Conservation (phyloP, 2,329 filamentous ascomycete genomes). For the Pseudogymnoascus sp. region DNA sequence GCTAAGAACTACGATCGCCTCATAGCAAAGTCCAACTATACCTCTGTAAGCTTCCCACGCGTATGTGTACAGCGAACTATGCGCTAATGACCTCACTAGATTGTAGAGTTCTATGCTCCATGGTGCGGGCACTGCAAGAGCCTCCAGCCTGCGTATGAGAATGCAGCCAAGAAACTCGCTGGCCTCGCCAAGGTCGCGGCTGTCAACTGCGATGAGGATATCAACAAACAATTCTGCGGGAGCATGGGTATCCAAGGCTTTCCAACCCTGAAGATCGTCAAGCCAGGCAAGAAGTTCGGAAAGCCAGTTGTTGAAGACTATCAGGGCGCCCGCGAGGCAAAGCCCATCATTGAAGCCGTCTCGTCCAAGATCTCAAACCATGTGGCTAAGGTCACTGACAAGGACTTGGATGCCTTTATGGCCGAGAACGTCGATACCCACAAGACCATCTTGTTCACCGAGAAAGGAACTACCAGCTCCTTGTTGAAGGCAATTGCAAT, state of each 20-base stretch:
- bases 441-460: constrained; percentile 87
- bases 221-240: constrained; percentile 82
- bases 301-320: constrained; percentile 87
- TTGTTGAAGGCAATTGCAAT: constrained; percentile 79
- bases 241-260: constrained; percentile 87
- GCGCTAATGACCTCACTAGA: constrained; percentile 33
- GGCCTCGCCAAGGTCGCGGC: constrained; percentile 92
- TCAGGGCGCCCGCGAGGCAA: constrained; percentile 73
- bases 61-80: constrained; percentile 17
- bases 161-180: constrained; percentile 80
- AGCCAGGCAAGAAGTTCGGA: constrained; percentile 72
- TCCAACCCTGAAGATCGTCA: constrained; percentile 90
- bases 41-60: constrained; percentile 57
- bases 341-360: constrained; percentile 79
- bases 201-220: constrained; percentile 88
- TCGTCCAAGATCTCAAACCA: constrained; percentile 86
- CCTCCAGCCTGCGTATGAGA: constrained; percentile 92
- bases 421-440: constrained; percentile 57
- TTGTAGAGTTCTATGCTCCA: constrained; percentile 85
- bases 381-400: constrained; percentile 74
- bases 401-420: constrained; percentile 70
- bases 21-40: constrained; percentile 84
- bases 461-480: constrained; percentile 82
- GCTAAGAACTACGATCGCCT: constrained; percentile 72
- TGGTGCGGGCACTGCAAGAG: constrained; percentile 98